Conservation (phyloP, 768 basidiomycete genomes). For the Tylopilus plumbeoviolaceoides region DNA sequence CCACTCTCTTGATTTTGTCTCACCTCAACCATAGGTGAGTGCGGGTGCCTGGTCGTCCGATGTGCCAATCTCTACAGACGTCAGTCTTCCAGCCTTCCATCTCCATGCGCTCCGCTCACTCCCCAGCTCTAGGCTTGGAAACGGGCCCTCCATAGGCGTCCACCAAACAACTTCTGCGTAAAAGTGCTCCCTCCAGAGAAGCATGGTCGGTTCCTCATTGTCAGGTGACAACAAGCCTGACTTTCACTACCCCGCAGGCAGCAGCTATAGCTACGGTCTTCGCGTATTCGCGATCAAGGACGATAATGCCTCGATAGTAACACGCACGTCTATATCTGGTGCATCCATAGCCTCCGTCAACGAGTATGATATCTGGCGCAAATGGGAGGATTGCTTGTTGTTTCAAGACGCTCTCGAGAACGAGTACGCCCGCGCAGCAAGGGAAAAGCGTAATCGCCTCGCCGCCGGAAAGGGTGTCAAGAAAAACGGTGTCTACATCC, state of each 20-base stretch:
- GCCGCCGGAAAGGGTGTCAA: conserved; percentile 72
- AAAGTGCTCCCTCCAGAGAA: conserved; percentile 57
- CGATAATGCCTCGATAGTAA: conserved; percentile 28
- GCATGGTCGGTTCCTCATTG: conserved; percentile 39
- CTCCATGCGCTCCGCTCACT: background rate
- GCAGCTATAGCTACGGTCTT: conserved; percentile 57
- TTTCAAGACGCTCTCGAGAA: conserved; percentile 68
- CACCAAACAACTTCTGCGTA: conserved; percentile 58
- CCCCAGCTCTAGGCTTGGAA: conserved; percentile 50
- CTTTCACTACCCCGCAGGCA: conserved; percentile 34
- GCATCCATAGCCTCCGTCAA: conserved; percentile 33
- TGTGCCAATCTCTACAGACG: conserved; percentile 20
- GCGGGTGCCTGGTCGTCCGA: background rate
- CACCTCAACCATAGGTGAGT: conserved; percentile 6
- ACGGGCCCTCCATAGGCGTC: conserved; percentile 53
- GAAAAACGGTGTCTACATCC: conserved; percentile 63
- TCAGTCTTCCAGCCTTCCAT: conserved; percentile 12
- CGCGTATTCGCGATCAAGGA: conserved; percentile 45
- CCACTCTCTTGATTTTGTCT: background rate
- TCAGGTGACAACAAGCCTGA: background rate
- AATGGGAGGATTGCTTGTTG: conserved; percentile 80
- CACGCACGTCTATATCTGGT: conserved; percentile 29
- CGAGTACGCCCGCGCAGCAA: conserved; percentile 60
- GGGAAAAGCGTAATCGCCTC: conserved; percentile 65
- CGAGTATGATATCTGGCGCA: conserved; percentile 73